Evolutionary conservation across 148 eudicot species (phyloP).

Genomic region (Camellia granthamiana): DNA sequence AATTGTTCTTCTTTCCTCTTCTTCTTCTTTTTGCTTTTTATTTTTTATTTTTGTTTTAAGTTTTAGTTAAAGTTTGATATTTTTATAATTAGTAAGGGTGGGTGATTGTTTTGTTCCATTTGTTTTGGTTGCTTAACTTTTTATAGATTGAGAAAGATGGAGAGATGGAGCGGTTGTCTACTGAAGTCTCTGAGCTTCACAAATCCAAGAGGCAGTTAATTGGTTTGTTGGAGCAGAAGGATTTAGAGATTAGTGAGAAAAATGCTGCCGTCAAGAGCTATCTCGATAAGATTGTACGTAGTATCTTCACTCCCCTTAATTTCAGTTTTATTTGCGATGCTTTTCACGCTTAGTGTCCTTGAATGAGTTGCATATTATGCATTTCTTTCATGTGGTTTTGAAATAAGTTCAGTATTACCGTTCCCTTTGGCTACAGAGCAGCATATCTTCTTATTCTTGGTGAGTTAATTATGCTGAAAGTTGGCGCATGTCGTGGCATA

Average conservation of each 20-base stretch:
- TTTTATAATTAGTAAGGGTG: not conserved
- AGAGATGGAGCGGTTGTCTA: conserved; percentile 63
- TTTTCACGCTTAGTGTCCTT: not conserved
- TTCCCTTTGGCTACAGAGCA: not conserved
- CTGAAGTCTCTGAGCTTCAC: conserved; percentile 68
- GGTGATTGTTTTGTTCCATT: not conserved
- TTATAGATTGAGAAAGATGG: conserved; percentile 78
- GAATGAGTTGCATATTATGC: not conserved
- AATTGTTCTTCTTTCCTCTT: not conserved
- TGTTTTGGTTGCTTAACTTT: conserved; percentile 1
- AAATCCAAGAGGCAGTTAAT: conserved; percentile 84
- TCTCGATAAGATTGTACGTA: conserved; percentile 70
- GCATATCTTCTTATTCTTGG: not conserved
- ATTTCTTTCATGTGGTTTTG: not conserved
- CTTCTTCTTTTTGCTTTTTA: not conserved
- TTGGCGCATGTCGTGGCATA: not conserved
- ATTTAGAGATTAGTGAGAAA: conserved; percentile 71
- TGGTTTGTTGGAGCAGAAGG: conserved; percentile 69
- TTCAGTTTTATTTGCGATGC: not conserved
- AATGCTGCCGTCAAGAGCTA: conserved; percentile 63
- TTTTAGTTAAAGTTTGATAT: not conserved
- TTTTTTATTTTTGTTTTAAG: not conserved
- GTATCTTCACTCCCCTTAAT: not conserved
- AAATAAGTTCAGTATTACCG: not conserved
- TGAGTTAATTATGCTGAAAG: not conserved